Evolutionary conservation across 176 grass and related monocot genomes (phyloP).

Genomic region (Cenchrus americanus): DNA sequence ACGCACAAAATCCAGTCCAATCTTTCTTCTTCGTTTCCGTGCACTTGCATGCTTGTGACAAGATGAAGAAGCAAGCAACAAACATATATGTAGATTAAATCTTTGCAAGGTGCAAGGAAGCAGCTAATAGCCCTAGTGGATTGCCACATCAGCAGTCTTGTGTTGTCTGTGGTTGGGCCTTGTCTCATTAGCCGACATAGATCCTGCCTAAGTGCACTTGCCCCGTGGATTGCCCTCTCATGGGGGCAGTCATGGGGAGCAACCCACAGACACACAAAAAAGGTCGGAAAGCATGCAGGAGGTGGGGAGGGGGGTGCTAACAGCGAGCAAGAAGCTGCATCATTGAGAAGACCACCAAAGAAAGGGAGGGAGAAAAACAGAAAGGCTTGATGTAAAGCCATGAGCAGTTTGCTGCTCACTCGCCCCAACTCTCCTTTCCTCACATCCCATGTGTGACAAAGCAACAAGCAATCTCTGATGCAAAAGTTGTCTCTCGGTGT

Average conservation of each 20-base stretch:
- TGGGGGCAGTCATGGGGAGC: constrained; percentile 29
- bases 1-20: background rate
- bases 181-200: constrained; percentile 82
- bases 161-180: constrained; percentile 40
- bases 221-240: constrained; percentile 42
- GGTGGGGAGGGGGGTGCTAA: constrained; percentile 8
- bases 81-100: background rate
- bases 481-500: constrained; percentile 29
- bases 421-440: constrained; percentile 23
- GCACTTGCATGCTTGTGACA: constrained; percentile 26
- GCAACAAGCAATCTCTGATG: background rate
- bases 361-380: background rate
- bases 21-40: constrained; percentile 8
- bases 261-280: constrained; percentile 26
- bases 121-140: constrained; percentile 21
- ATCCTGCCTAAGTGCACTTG: constrained; percentile 53
- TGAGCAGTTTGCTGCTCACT: constrained; percentile 28
- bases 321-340: constrained; percentile 34
- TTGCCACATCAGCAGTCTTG: constrained; percentile 1
- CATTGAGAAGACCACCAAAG: constrained; percentile 30
- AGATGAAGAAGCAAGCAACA: constrained; percentile 6
- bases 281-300: constrained; percentile 28
- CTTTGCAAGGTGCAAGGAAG: constrained; percentile 28
- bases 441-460: constrained; percentile 24
- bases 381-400: constrained; percentile 8